Evolutionary conservation across 2,329 filamentous ascomycete species (phyloP).

Genomic region (Aureobasidium vineae): DNA sequence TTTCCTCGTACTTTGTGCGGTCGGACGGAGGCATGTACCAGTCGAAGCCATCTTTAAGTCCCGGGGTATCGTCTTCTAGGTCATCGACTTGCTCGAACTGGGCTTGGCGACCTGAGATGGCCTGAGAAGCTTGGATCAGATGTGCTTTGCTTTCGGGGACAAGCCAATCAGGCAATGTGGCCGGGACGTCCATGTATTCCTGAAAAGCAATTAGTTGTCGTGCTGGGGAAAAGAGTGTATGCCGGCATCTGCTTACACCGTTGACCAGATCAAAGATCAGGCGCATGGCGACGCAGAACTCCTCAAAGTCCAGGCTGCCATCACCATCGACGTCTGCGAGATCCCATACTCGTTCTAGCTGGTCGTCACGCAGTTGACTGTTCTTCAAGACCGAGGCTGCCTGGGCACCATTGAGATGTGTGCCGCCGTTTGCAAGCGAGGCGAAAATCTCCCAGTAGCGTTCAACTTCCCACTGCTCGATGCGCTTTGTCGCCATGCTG

Average conservation of each 20-base stretch:
- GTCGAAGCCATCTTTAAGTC: constrained; percentile 94
- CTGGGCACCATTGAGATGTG: constrained; percentile 65
- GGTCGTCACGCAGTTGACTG: constrained; percentile 68
- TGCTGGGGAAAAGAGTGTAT: background rate
- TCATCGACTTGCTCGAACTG: constrained; percentile 79
- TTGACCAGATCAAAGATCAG: constrained; percentile 97
- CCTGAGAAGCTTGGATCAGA: constrained; percentile 77
- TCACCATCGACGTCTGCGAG: constrained; percentile 96
- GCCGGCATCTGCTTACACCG: constrained; percentile 59
- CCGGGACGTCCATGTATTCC: constrained; percentile 90
- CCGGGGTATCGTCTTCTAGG: constrained; percentile 74
- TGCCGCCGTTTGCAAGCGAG: constrained; percentile 62
- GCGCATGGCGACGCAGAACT: constrained; percentile 99
- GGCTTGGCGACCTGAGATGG: constrained; percentile 73
- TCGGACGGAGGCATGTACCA: constrained; percentile 98
- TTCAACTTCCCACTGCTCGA: constrained; percentile 72
- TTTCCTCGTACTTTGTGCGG: constrained; percentile 93
- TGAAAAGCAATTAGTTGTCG: constrained; percentile 40
- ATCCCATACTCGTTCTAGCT: constrained; percentile 98
- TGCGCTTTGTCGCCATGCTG: constrained; percentile 52
- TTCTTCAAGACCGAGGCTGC: constrained; percentile 72
- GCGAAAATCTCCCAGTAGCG: constrained; percentile 80
- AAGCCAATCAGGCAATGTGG: constrained; percentile 86
- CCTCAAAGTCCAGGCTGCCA: constrained; percentile 96
- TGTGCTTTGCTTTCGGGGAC: constrained; percentile 94